Conservation (phyloP, 306 rosid species). For the Cucumis sativus region Cucumber_9930_V3 NC_026655.2:26583001-26583500, state of each 20-base stretch:
- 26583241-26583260: background rate
- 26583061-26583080: conserved; percentile 16
- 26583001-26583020: background rate
- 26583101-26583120: conserved; percentile 15
- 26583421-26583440: background rate
- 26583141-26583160: background rate
- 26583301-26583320: background rate
- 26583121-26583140: conserved; percentile 2
- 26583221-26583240: background rate
- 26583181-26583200: background rate
- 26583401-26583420: background rate
- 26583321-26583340: background rate
- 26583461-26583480: background rate
- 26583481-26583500: conserved; percentile 2
- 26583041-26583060: conserved; percentile 6
- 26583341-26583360: background rate
- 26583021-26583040: background rate
- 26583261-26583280: conserved; percentile 12
- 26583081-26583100: background rate
- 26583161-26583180: background rate
- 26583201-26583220: background rate
- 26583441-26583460: background rate
- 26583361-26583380: background rate
- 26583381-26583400: background rate
- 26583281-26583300: background rate